phyloP scores from a whole-genome alignment of 345 rosid species.

The Camelina hispida region DNA sequence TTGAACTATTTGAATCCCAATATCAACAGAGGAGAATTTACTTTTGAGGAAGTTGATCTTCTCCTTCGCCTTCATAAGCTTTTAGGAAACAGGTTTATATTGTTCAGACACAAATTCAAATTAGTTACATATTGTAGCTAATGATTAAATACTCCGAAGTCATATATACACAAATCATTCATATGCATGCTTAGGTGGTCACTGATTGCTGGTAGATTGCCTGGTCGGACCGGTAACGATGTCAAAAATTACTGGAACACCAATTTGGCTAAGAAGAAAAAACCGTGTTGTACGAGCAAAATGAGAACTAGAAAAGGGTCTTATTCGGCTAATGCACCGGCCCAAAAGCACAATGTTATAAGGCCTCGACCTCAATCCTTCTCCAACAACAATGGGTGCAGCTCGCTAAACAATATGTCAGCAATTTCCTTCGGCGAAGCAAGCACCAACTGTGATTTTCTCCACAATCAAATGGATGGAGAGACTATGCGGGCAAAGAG shows the following conservation, averaged over 20 bases:
- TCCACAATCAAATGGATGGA: too few relatives aligned
- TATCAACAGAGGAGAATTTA: too few relatives aligned
- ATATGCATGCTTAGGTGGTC: constrained; percentile 26
- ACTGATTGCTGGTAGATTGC: constrained; percentile 53
- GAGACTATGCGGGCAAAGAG: too few relatives aligned
- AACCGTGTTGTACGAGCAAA: neutral
- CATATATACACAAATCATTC: too few relatives aligned
- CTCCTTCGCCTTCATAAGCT: too few relatives aligned
- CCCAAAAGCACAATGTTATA: neutral
- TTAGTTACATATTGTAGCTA: neutral
- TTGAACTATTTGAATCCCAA: too few relatives aligned
- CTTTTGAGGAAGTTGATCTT: too few relatives aligned
- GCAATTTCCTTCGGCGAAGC: too few relatives aligned
- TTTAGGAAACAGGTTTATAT: too few relatives aligned
- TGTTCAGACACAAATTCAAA: neutral
- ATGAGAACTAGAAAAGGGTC: neutral
- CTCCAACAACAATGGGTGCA: neutral
- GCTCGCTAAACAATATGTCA: too few relatives aligned
- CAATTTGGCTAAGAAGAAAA: constrained; percentile 46
- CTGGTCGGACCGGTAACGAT: constrained; percentile 55
- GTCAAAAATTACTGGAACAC: constrained; percentile 58
- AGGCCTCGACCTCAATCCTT: neutral
- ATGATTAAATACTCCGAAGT: neutral
- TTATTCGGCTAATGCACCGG: neutral
- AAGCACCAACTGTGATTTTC: too few relatives aligned